phyloP scores from a whole-genome alignment of 495 filamentous ascomycete genomes.

The Penicillium paradoxum region DNA sequence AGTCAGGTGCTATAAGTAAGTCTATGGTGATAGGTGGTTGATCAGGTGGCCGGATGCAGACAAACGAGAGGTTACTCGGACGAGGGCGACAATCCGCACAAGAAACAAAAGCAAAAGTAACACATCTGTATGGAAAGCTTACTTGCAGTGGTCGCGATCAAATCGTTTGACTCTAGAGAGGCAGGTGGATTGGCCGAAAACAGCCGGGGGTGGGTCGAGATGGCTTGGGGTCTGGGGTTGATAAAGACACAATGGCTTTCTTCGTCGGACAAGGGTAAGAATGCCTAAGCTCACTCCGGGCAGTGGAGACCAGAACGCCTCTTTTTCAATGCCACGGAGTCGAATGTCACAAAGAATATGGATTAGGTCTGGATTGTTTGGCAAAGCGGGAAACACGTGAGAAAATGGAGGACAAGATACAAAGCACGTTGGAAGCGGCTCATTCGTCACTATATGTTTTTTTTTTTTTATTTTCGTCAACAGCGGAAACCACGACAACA shows the following conservation, averaged over 20 bases:
- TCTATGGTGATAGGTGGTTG: conserved; percentile 11
- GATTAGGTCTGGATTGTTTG: neutral
- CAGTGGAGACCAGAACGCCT: neutral
- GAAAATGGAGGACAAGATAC: neutral
- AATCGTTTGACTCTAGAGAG: conserved; percentile 1
- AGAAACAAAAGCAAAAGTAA: neutral
- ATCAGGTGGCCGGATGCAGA: conserved; percentile 16
- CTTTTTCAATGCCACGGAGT: neutral
- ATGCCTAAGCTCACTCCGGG: conserved; percentile 6
- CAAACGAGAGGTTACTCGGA: neutral
- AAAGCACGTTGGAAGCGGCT: neutral
- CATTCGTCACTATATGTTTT: neutral
- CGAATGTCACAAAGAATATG: conserved; percentile 3
- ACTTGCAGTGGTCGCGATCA: neutral
- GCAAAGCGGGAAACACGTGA: neutral
- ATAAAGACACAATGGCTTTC: conserved; percentile 19
- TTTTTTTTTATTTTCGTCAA: no score
- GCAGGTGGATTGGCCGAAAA: conserved; percentile 17
- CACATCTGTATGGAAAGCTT: conserved; percentile 15
- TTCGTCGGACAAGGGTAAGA: neutral
- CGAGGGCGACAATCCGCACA: conserved; percentile 12
- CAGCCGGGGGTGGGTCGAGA: conserved; percentile 10
- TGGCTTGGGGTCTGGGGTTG: conserved; percentile 14
- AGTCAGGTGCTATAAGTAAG: conserved; percentile 37
- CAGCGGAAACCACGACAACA: neutral